A percentile compares a stretch with the other conserved stretches of the same genome.
Conservation (phyloP, 2,329 filamentous ascomycete genomes). For the Elsinoe fawcettii region DNA sequence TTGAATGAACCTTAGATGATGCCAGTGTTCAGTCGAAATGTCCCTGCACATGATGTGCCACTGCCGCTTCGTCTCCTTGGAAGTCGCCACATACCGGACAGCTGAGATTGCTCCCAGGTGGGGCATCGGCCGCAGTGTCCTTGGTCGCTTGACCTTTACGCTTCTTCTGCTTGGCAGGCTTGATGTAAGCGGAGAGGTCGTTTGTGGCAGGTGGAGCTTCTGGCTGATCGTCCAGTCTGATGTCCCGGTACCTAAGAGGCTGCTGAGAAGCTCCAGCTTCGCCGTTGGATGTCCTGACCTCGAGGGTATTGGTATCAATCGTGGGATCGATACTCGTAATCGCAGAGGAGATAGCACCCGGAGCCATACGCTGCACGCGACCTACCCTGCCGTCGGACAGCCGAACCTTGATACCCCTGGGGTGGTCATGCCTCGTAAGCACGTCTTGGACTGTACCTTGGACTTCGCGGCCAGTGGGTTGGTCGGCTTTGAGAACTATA, state of each 20-base stretch:
- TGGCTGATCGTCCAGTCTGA: conserved; percentile 23
- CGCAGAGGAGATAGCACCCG: conserved; percentile 10
- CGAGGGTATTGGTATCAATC: conserved; percentile 14
- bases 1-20: background rate
- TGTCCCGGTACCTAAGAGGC: conserved; percentile 17
- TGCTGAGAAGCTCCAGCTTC: background rate
- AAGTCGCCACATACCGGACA: conserved; percentile 62
- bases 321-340: conserved; percentile 21
- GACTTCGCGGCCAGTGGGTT: conserved; percentile 65
- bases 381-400: conserved; percentile 64
- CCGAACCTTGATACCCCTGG: conserved; percentile 70
- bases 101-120: conserved; percentile 21
- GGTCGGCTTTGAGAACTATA: conserved; percentile 69
- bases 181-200: conserved; percentile 47
- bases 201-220: conserved; percentile 35
- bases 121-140: conserved; percentile 20
- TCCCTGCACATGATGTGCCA: conserved; percentile 57
- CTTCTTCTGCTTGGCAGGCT: conserved; percentile 29
- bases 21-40: conserved; percentile 41
- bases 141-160: conserved; percentile 19
- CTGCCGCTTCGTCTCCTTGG: conserved; percentile 60
- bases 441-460: conserved; percentile 58
- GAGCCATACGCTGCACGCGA: conserved; percentile 58
- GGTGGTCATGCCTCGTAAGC: conserved; percentile 66
- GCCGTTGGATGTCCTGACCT: background rate